A percentile compares a stretch with the other conserved stretches of the same genome.
Conservation (phyloP, 257 asterid genomes). For the Solanum paucissectum region DNA sequence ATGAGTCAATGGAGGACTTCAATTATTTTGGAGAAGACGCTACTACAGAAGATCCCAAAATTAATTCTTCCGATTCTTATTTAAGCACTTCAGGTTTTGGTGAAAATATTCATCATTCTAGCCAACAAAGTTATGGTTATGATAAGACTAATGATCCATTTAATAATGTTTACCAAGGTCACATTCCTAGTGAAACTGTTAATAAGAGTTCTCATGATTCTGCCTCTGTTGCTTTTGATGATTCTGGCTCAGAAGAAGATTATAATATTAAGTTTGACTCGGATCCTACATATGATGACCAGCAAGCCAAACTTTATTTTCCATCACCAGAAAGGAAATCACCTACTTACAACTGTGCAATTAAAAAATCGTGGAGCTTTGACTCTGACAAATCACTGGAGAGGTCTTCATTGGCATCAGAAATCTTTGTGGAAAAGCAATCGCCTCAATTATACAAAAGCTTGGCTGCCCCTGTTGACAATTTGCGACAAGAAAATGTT, state of each 20-base stretch:
- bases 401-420: slow-evolving; percentile 21
- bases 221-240: slow-evolving; percentile 45
- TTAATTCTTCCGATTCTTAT: slow-evolving; percentile 33
- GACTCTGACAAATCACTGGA: slow-evolving; percentile 19
- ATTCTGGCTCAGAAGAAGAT: slow-evolving; percentile 53
- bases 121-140: slow-evolving; percentile 22
- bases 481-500: slow-evolving; percentile 20
- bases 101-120: slow-evolving; percentile 30
- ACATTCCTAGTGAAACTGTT: slow-evolving; percentile 18
- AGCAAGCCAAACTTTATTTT: slow-evolving; percentile 24
- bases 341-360: slow-evolving; percentile 12
- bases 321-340: slow-evolving; percentile 34
- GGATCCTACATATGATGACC: slow-evolving; percentile 43
- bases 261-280: slow-evolving; percentile 17
- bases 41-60: slow-evolving; percentile 22
- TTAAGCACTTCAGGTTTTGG: slow-evolving; percentile 30
- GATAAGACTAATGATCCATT: slow-evolving; percentile 21
- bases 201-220: slow-evolving; percentile 26
- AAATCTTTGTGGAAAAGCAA: slow-evolving; percentile 18
- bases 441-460: slow-evolving; percentile 27
- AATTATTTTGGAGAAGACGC: slow-evolving; percentile 23
- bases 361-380: slow-evolving; percentile 25
- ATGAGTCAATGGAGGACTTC: slow-evolving; percentile 18
- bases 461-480: slow-evolving; percentile 11
- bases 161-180: slow-evolving; percentile 11